These are phyloP conservation scores for Pseudonectria buxi DNA, from an alignment of 2,329 filamentous ascomycete genomes.

Conservation along the genomic window DNA sequence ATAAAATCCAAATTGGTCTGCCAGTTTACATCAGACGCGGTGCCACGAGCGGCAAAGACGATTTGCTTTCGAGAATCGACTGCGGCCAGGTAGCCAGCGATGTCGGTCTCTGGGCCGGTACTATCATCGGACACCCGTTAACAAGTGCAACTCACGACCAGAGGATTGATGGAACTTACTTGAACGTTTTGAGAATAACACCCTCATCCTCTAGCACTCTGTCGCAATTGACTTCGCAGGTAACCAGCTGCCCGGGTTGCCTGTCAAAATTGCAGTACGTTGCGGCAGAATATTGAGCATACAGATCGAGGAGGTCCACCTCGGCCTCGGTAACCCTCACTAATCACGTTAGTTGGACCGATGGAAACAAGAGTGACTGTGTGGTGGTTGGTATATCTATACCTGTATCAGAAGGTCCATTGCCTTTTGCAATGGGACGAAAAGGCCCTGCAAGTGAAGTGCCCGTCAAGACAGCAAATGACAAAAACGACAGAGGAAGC, in stretches of 20 bases:
- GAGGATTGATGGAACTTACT: neutral
- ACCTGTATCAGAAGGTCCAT: too few relatives aligned
- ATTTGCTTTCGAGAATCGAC: conserved; percentile 31
- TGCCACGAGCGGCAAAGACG: conserved; percentile 50
- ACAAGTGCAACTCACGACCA: neutral
- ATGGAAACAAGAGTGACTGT: too few relatives aligned
- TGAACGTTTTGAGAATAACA: neutral
- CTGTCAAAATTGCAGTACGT: neutral
- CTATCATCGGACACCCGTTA: too few relatives aligned
- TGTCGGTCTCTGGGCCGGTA: neutral
- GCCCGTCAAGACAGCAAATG: too few relatives aligned
- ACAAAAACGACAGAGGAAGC: too few relatives aligned
- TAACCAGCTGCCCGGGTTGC: too few relatives aligned
- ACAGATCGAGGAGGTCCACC: neutral
- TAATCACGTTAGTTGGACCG: too few relatives aligned
- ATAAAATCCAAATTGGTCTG: conserved; percentile 35
- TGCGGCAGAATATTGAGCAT: neutral
- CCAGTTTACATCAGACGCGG: conserved; percentile 47
- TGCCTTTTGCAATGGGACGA: too few relatives aligned
- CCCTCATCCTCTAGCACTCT: neutral
- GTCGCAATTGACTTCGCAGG: neutral
- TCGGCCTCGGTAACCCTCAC: too few relatives aligned
- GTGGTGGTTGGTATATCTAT: too few relatives aligned
- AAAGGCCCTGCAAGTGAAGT: too few relatives aligned
- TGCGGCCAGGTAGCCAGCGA: neutral